A percentile compares a stretch with the other conserved stretches of the same genome.
These are phyloP conservation scores for Galerina marginata DNA, from an alignment of 768 basidiomycete species.

Conservation along the genomic window DNA sequence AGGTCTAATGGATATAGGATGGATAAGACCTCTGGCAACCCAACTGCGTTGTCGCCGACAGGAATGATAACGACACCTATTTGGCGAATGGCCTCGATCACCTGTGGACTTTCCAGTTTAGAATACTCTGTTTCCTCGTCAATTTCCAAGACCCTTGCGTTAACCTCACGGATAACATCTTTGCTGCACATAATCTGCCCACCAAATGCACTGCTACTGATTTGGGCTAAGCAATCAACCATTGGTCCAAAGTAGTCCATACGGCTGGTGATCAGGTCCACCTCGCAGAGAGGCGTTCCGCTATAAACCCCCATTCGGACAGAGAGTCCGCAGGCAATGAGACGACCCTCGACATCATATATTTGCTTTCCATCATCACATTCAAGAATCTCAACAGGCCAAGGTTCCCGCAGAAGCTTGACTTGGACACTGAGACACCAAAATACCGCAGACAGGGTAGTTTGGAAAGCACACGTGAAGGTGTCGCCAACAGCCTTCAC, in stretches of 20 bases:
- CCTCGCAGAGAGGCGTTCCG: slow-evolving; percentile 87
- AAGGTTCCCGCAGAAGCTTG: slow-evolving; percentile 78
- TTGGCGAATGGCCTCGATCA: slow-evolving; percentile 75
- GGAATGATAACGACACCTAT: slow-evolving; percentile 72
- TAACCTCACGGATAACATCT: slow-evolving; percentile 85
- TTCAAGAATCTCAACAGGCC: slow-evolving; percentile 94
- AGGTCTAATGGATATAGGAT: slow-evolving; percentile 80
- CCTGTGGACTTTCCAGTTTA: slow-evolving; percentile 57
- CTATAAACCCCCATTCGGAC: slow-evolving; percentile 99
- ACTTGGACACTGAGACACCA: slow-evolving; percentile 90
- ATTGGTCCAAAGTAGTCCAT: slow-evolving; percentile 99
- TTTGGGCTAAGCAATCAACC: slow-evolving; percentile 91
- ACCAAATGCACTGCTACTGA: slow-evolving; percentile 81
- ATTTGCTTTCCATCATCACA: slow-evolving; percentile 89
- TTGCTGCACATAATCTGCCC: slow-evolving; percentile 94
- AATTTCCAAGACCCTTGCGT: slow-evolving; percentile 58
- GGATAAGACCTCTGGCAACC: slow-evolving; percentile 88
- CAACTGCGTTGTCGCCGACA: slow-evolving; percentile 95
- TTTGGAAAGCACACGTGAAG: slow-evolving; percentile 98
- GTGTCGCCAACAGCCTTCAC: slow-evolving; percentile 99
- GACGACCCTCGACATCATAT: slow-evolving; percentile 62
- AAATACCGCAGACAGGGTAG: slow-evolving; percentile 82
- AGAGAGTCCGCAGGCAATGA: slow-evolving; percentile 87
- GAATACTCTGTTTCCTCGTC: slow-evolving; percentile 68
- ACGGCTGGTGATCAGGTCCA: slow-evolving; percentile 87